A percentile compares a stretch with the other conserved stretches of the same genome.
phyloP scores from a whole-genome alignment of 768 basidiomycete species.

The Trametes cubensis region DNA sequence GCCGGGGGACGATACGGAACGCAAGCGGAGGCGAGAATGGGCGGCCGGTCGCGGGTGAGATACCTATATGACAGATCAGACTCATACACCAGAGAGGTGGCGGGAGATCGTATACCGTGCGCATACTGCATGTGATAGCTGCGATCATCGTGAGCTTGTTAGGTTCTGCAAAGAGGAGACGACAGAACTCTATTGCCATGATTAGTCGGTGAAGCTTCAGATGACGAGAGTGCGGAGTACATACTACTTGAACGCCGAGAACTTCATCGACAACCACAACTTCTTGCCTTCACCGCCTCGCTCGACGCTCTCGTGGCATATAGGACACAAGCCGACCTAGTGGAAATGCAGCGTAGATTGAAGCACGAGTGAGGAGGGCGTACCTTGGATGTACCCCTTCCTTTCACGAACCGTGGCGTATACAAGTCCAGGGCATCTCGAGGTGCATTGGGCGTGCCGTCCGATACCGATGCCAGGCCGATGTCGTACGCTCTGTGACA shows the following conservation, averaged over 20 bases:
- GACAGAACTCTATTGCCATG: background rate
- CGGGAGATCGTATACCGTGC: constrained; percentile 53
- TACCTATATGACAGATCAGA: constrained; percentile 51
- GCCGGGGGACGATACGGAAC: constrained; percentile 54
- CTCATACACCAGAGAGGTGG: background rate
- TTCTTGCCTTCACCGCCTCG: constrained; percentile 68
- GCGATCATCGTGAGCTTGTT: background rate
- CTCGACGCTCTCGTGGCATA: constrained; percentile 62
- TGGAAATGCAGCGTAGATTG: background rate
- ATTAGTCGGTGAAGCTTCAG: background rate
- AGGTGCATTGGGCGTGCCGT: constrained; percentile 62
- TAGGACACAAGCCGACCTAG: constrained; percentile 68
- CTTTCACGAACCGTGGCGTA: constrained; percentile 76
- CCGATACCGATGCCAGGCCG: constrained; percentile 25
- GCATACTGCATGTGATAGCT: constrained; percentile 86
- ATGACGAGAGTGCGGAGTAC: constrained; percentile 25
- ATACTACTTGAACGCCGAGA: constrained; percentile 81
- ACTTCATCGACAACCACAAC: constrained; percentile 78
- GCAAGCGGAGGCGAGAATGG: constrained; percentile 79
- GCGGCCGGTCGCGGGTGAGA: constrained; percentile 64
- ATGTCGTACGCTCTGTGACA: constrained; percentile 4
- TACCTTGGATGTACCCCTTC: constrained; percentile 63
- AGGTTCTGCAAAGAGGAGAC: background rate
- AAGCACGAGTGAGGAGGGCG: background rate
- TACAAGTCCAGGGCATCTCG: constrained; percentile 68